Base-by-base conservation (phyloP, 768 basidiomycete species). In the Lactarius akahatsu region DNA sequence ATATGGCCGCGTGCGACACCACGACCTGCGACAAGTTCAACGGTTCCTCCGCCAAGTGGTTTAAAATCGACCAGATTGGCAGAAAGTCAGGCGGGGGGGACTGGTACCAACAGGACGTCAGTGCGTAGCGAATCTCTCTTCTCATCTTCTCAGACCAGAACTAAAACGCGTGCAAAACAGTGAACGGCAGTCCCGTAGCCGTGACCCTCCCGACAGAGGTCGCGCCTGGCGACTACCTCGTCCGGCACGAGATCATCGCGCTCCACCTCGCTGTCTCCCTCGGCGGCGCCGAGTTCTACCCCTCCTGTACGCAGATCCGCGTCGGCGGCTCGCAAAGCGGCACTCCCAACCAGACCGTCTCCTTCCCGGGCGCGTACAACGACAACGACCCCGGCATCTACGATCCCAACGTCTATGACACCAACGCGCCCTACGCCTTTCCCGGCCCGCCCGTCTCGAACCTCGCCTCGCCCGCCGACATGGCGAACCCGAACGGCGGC, bases 231-330 rank as follows among this genome's bases (percentile, higher is more conserved):
- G 84, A 88, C 70, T 92, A 92, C 74, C 79, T 93, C 65, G 74
- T 92, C 72, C 88, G 91, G 1, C 86, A 91, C 74, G 91, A 93
- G 74, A 88, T 92, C 75, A 87, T 92, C 74, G 87, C 88, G 11
- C 83, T 92, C 16, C 91, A 92, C 72, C 80, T 86, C 56, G 90
- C 82, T 7, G 79, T 73, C n/a, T 69, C 72, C 2, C 11, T 72
- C 20, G 85, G 86, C 6, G 89, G 88, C 23, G 91, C 89, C 0
- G 91, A 94, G 76, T 93, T 92, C 76, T 94, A 94, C 74, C 86
- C 89, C 0, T 83, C 84, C 32, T 94, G 91, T 74, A 79, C 82
- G 3, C 83, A 84, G 74, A n/a, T 78, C 64, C 77, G 73, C 45
- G 74, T 92, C 43, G 76, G 80, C 2, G 89, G 90, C 13, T 81